Conservation (phyloP, 768 basidiomycete genomes). For the Leccinum fibrillosum region DNA sequence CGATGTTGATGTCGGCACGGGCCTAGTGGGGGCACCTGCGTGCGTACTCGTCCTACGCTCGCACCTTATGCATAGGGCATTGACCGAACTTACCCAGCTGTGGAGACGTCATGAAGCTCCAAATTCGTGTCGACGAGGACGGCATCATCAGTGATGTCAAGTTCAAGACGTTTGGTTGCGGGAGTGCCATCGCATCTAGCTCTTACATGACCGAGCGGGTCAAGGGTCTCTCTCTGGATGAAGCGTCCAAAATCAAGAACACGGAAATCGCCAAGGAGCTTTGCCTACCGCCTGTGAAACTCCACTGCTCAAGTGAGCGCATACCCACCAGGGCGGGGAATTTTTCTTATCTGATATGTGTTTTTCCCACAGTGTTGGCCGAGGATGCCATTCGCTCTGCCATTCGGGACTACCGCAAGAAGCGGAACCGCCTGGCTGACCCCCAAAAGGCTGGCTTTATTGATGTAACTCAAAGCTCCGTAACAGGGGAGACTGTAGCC, state of each 20-base stretch:
- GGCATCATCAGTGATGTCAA: slow-evolving; percentile 98
- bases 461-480: slow-evolving; percentile 60
- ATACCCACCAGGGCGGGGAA: slow-evolving; percentile 5
- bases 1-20: slow-evolving; percentile 91
- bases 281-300: slow-evolving; percentile 92
- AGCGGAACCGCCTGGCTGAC: slow-evolving; percentile 55
- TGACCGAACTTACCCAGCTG: slow-evolving; percentile 51
- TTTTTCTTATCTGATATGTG: slow-evolving; percentile 22
- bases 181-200: slow-evolving; percentile 95
- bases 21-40: slow-evolving; percentile 97
- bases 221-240: slow-evolving; percentile 89
- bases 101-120: slow-evolving; percentile 99
- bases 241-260: slow-evolving; percentile 96
- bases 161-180: slow-evolving; percentile 99
- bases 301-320: slow-evolving; percentile 88
- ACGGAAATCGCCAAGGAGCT: slow-evolving; percentile 99
- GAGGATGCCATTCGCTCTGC: slow-evolving; percentile 99
- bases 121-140: slow-evolving; percentile 93
- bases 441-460: slow-evolving; percentile 63
- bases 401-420: slow-evolving; percentile 91
- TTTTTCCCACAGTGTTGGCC: slow-evolving; percentile 69
- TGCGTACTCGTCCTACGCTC: slow-evolving; percentile 39
- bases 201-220: slow-evolving; percentile 99
- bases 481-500: slow-evolving; percentile 52
- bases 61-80: slow-evolving; percentile 7